phyloP scores from a whole-genome alignment of 2,329 filamentous ascomycete species.

The Aspergillus sp. region DNA sequence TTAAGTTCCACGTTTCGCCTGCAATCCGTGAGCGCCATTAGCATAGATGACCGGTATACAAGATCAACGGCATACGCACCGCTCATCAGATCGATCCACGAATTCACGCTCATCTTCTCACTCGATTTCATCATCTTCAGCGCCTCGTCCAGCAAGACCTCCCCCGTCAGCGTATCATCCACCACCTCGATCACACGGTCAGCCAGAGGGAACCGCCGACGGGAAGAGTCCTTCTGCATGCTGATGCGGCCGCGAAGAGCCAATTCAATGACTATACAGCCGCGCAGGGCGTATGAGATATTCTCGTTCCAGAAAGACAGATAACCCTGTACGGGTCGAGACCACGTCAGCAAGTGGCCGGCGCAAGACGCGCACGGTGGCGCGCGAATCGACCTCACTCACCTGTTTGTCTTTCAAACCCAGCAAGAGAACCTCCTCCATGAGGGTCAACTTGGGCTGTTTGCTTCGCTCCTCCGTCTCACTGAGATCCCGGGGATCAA shows the following conservation, averaged over 20 bases:
- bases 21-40: slow-evolving; percentile 12
- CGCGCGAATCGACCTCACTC: slow-evolving; percentile 28
- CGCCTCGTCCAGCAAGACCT: slow-evolving; percentile 94
- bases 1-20: slow-evolving; percentile 99
- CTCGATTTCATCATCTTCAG: slow-evolving; percentile 99
- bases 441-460: slow-evolving; percentile 96
- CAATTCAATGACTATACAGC: slow-evolving; percentile 97
- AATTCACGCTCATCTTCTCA: slow-evolving; percentile 99
- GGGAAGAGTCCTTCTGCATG: slow-evolving; percentile 95
- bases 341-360: slow-evolving; percentile 21
- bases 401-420: slow-evolving; percentile 99
- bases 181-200: slow-evolving; percentile 96
- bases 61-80: slow-evolving; percentile 54
- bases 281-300: slow-evolving; percentile 94
- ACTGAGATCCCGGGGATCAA: slow-evolving; percentile 93
- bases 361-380: not conserved
- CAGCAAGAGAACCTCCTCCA: slow-evolving; percentile 96
- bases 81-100: slow-evolving; percentile 99
- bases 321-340: slow-evolving; percentile 66
- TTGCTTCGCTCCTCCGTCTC: slow-evolving; percentile 95
- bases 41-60: not conserved
- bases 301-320: slow-evolving; percentile 99
- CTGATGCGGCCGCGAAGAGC: slow-evolving; percentile 93
- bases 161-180: slow-evolving; percentile 92
- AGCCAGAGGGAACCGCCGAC: slow-evolving; percentile 86